These are phyloP conservation scores for Letharia lupina DNA, from an alignment of 495 filamentous ascomycete species.

Conservation along the genomic window DNA sequence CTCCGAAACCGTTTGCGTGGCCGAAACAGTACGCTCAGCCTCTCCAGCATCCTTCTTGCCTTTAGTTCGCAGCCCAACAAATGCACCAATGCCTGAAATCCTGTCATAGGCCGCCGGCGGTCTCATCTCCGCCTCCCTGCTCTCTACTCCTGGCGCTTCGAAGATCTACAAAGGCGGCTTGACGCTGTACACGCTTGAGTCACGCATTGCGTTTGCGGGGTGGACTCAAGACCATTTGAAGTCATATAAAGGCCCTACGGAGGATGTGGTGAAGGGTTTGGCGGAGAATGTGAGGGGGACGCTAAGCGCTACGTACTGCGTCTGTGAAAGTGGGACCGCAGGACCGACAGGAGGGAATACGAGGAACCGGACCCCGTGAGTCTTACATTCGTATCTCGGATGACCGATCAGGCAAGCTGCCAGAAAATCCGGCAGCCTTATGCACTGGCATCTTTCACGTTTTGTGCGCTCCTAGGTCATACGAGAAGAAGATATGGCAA, in stretches of 20 bases:
- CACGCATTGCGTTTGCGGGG: slow-evolving; percentile 50
- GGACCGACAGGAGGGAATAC: slow-evolving; percentile 52
- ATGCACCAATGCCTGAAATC: neutral
- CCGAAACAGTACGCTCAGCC: slow-evolving; percentile 45
- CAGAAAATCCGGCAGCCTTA: neutral
- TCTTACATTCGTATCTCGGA: slow-evolving; percentile 4
- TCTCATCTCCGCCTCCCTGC: slow-evolving; percentile 48
- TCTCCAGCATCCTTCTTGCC: neutral
- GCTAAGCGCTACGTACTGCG: slow-evolving; percentile 45
- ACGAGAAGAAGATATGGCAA: neutral
- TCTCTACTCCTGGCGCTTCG: slow-evolving; percentile 48
- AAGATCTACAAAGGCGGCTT: slow-evolving; percentile 51
- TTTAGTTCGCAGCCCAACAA: neutral
- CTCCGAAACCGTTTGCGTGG: slow-evolving; percentile 48
- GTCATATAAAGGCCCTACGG: slow-evolving; percentile 47
- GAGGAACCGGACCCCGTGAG: slow-evolving; percentile 49
- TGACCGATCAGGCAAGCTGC: neutral
- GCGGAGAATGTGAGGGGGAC: slow-evolving; percentile 46
- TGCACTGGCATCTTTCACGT: neutral
- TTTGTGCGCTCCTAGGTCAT: neutral
- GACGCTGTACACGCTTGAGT: slow-evolving; percentile 54
- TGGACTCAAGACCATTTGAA: slow-evolving; percentile 47
- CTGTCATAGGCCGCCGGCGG: slow-evolving; percentile 48
- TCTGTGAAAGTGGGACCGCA: slow-evolving; percentile 54
- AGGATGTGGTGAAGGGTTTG: slow-evolving; percentile 44